phyloP scores from a whole-genome alignment of 371 early-diverging fungal genomes.

The Lichtheimia ornata region DNA sequence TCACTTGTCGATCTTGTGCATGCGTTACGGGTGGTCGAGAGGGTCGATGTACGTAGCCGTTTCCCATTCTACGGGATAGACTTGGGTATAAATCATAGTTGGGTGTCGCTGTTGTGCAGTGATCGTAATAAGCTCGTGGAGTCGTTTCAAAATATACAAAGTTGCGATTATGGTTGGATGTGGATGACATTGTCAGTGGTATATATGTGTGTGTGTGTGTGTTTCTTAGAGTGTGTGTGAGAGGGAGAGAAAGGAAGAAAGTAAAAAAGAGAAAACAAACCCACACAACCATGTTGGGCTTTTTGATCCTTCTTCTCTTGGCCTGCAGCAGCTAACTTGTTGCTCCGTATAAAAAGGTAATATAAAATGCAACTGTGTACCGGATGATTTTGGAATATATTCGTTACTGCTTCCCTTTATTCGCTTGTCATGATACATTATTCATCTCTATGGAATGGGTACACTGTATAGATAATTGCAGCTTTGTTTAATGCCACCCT shows the following conservation, averaged over 20 bases:
- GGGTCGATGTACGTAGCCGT: slow-evolving; percentile 34
- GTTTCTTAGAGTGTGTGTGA: slow-evolving; percentile 11
- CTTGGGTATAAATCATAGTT: slow-evolving; percentile 46
- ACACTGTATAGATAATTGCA: not conserved
- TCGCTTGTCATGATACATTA: not conserved
- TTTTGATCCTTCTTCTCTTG: too few species aligned
- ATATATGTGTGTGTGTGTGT: too few species aligned
- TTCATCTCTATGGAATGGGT: not conserved
- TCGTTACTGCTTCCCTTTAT: not conserved
- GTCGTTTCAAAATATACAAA: slow-evolving; percentile 36
- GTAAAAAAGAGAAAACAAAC: slow-evolving; percentile 6
- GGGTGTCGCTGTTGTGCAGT: slow-evolving; percentile 34
- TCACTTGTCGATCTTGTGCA: slow-evolving; percentile 19
- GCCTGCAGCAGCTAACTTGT: not conserved
- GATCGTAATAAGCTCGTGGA: slow-evolving; percentile 37
- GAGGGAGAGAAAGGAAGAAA: slow-evolving; percentile 3
- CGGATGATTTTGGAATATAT: slow-evolving; percentile 18
- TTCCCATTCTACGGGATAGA: slow-evolving; percentile 35
- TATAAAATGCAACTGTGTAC: not conserved
- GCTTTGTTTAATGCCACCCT: not conserved
- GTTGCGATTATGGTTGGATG: slow-evolving; percentile 2
- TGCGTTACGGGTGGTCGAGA: slow-evolving; percentile 8
- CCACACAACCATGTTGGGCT: too few species aligned
- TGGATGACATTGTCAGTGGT: slow-evolving; percentile 14
- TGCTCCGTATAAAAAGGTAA: slow-evolving; percentile 4